A percentile compares a stretch with the other conserved stretches of the same genome.
These are phyloP conservation scores for Isochrysis galbana DNA, from an alignment of 78 protist species.

Conservation along the genomic window DNA sequence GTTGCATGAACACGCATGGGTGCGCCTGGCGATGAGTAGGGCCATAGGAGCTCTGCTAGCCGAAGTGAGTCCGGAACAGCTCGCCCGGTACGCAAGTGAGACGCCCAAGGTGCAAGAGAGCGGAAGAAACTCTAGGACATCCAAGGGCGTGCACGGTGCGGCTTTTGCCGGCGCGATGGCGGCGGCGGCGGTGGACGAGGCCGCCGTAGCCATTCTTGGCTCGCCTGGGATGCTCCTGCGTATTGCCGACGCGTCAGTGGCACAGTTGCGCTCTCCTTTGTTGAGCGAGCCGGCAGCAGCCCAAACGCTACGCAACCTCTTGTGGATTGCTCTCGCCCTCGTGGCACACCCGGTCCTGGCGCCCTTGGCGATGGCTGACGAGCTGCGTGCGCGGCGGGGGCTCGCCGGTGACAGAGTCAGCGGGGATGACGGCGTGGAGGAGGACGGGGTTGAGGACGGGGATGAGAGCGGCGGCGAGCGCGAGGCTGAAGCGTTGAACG, in stretches of 20 bases:
- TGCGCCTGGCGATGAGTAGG: not conserved
- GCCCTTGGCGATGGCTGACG: not conserved
- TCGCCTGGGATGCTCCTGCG: not conserved
- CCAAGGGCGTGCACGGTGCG: no score
- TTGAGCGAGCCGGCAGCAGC: not conserved
- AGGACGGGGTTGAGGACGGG: not conserved
- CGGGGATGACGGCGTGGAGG: not conserved
- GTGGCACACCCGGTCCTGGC: not conserved
- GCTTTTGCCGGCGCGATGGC: not conserved
- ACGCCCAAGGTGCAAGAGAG: no score
- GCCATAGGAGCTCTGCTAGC: not conserved
- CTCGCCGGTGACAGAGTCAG: not conserved
- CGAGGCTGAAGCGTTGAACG: not conserved
- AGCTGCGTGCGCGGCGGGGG: not conserved
- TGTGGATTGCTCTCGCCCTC: not conserved
- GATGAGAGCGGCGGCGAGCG: not conserved
- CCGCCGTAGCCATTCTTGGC: not conserved
- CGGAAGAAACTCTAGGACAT: no score
- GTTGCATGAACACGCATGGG: constrained; percentile 34
- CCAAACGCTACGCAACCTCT: not conserved
- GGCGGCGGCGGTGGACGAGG: no score
- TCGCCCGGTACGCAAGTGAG: no score
- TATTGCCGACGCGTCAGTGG: not conserved
- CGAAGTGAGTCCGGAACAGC: not conserved
- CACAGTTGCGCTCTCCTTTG: not conserved